Base-by-base conservation (phyloP, 352 stramenopile species). In the Phytophthora quininea region DNA sequence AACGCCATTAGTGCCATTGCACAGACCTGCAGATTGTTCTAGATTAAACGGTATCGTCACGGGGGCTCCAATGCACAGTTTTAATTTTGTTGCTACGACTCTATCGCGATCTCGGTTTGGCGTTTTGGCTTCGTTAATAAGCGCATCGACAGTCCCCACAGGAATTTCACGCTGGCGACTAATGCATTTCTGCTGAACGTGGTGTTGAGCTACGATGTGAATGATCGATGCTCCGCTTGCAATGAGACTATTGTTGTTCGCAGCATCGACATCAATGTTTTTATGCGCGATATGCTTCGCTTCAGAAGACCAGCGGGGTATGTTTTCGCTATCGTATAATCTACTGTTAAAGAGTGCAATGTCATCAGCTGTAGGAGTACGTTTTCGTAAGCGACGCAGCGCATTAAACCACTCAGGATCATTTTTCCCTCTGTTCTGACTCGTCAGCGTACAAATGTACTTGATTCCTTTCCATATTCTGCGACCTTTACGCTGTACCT, bases 1-100 rank as follows among this genome's bases (percentile, higher is more conserved):
- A n/a, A 50, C 43, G 2, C 14, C 54, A 24, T 54, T 62, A 0
- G 54, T 62, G n/a, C 42, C 54, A 54, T 54, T 54, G 31, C 55
- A 62, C 6, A 62, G 47, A 1, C 45, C 55, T 54, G 55, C 55
- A 2, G 55, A 37, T 54, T 38, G 43, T 1, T 53, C 54, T 1
- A 15, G 2, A 11, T 48, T 54, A 6, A 54, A 62, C 1, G 55
- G 53, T 9, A 62, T 7, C 8, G 43, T 48, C 14, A 62, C 43
- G 24, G 55, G 55, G 4, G 55, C 43, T 24, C 43, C 43, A 29
- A 62, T 29, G 12, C 35, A 2, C 48, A 19, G 19, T 15, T 48
- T 27, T 6, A 40, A 5, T 11, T 40, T 5, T 40, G 35, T 40
- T 10, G 5, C 35, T 11, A 40, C 35, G 5, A 40, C 35, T 5